Conservation (phyloP, 345 rosid species). For the Lepidium africanum region DNA sequence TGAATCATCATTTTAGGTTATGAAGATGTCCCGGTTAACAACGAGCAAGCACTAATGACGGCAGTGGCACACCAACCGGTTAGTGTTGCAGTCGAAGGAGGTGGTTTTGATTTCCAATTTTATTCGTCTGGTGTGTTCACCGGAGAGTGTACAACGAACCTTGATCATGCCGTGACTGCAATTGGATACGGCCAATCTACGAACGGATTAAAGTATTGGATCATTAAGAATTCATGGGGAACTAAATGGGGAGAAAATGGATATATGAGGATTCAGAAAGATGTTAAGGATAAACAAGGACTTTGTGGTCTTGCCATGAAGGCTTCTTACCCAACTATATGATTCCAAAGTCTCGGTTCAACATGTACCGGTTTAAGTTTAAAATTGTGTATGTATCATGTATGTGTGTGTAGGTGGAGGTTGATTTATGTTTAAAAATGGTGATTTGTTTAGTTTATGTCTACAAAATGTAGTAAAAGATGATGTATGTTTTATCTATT, state of each 20-base stretch:
- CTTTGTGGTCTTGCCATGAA: conserved; percentile 57
- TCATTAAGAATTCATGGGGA: conserved; percentile 65
- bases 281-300: conserved; percentile 25
- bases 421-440: neutral
- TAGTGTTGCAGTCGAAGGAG: conserved; percentile 42
- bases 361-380: neutral
- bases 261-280: conserved; percentile 46
- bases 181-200: conserved; percentile 41
- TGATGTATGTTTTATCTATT: neutral
- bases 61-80: conserved; percentile 61
- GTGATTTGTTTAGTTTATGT: neutral
- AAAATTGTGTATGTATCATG: neutral
- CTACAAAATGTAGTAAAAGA: neutral
- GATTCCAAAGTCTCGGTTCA: conserved; percentile 2
- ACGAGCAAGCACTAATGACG: conserved; percentile 42
- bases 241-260: conserved; percentile 55
- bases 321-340: conserved; percentile 43
- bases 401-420: neutral
- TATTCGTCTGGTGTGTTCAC: conserved; percentile 47
- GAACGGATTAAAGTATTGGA: conserved; percentile 42
- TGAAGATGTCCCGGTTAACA: conserved; percentile 40
- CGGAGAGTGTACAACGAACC: conserved; percentile 29
- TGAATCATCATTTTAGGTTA: conserved; percentile 10
- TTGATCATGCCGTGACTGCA: conserved; percentile 44
- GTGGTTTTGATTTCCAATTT: conserved; percentile 34